phyloP scores from a whole-genome alignment of 2,329 filamentous ascomycete species.

The Ophiostoma triangulosporum region DNA sequence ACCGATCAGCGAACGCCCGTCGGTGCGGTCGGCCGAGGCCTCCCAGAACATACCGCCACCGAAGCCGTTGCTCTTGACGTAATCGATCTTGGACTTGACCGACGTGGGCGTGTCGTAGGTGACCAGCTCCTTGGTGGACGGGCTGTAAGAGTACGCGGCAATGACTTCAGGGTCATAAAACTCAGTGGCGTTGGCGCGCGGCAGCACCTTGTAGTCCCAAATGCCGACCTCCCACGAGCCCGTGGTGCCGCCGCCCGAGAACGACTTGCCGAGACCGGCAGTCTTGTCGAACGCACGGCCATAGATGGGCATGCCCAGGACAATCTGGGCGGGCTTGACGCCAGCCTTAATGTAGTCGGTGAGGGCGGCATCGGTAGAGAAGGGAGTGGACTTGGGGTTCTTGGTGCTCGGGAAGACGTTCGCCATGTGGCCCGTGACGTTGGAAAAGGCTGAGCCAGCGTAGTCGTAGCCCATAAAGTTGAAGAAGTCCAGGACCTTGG shows the following conservation, averaged over 20 bases:
- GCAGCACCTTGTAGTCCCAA: conserved; percentile 72
- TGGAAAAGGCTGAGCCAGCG: conserved; percentile 50
- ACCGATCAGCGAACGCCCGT: conserved; percentile 49
- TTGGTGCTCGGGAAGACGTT: conserved; percentile 48
- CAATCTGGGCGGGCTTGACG: conserved; percentile 51
- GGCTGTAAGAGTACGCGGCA: conserved; percentile 61
- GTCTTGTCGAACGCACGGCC: conserved; percentile 56
- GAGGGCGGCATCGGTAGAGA: conserved; percentile 53
- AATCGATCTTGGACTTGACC: conserved; percentile 48
- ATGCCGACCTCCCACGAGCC: conserved; percentile 62
- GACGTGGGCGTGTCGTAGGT: conserved; percentile 56
- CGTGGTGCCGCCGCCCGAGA: conserved; percentile 47
- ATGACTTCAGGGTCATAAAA: conserved; percentile 42
- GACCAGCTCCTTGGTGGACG: conserved; percentile 45
- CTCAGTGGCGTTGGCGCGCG: conserved; percentile 44
- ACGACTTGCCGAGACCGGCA: conserved; percentile 49
- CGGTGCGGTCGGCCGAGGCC: conserved; percentile 51
- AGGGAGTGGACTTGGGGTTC: conserved; percentile 50
- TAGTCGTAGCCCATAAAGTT: conserved; percentile 64
- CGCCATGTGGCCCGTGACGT: conserved; percentile 50
- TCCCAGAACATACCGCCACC: conserved; percentile 85
- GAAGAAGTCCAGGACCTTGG: conserved; percentile 36
- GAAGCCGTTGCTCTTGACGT: conserved; percentile 47
- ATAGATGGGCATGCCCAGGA: conserved; percentile 69
- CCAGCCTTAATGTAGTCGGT: conserved; percentile 49